Evolutionary conservation across 1,139 yeast species (phyloP), one percentile per base, ranked within the genome.

Genomic region (Suzukiozyma palmioleophila): DNA sequence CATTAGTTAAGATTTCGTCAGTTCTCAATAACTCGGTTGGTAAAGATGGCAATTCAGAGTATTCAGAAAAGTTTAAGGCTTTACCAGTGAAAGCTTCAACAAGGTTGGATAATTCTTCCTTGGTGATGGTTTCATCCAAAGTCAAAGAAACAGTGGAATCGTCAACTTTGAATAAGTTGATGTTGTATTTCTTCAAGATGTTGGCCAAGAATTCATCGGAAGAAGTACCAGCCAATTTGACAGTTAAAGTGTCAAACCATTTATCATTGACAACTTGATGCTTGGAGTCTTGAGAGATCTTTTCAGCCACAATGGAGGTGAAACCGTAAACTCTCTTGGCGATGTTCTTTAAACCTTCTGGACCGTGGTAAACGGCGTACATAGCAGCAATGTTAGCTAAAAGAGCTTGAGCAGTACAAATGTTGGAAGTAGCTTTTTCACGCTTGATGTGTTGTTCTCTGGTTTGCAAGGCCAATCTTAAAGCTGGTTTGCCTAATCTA

Each of bases 371-470:
- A 31, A 92, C 96, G 8, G 94, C 97, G 60, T 90, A 92, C 79
- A 85, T 88, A 31, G 97, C 92, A 21, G 97, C 79, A 72, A 92
- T 89, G 63, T 92, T 92, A 29, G 98, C 98, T 49, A 92, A 72
- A 45, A 92, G 73, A 15, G 97, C 97, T 69, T 92, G 97, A 8
- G 97, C 96, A 29, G 98, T 92, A 70, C 98, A 92, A 45, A 92
- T 92, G 60, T 92, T 92, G 33, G 96, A 88, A 25, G 98, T 92
- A 13, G 98, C 98, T 68, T 87, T 90, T 64, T 92, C 98, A 60
- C 98, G 80, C 62, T 90, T 85, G 57, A 92, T 92, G 60, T 92
- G 98, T 63, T 92, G 98, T 63, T 92, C 98, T 66, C 98, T 84
- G 6, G 98, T 92, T 69, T 92, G 98, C 53, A 92, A 75, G 8